Evolutionary conservation across 1,139 yeast genomes (phyloP), one percentile per base, ranked within the genome.

Genomic region (Protomyces inouyei): DNA sequence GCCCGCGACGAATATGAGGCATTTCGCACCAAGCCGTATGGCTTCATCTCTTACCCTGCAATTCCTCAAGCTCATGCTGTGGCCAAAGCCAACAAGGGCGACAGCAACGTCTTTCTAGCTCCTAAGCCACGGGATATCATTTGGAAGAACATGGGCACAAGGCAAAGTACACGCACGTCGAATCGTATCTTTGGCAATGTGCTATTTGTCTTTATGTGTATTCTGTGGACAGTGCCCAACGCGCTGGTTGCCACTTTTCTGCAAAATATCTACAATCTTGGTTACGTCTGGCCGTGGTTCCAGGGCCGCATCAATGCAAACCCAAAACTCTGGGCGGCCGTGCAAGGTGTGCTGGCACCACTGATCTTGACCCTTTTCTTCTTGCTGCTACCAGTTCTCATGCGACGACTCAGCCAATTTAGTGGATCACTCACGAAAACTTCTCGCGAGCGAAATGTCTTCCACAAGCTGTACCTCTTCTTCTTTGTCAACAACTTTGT

Each of bases 301-400:
- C 70, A 71, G 23, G 55, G 52, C 0, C 76, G 73, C 45, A 70
- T 76, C 71, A 67, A 70, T n/a, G 51, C 64, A 3, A 70, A 75
- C 64, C 72, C 72, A 0, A 70, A 70, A 1, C 67, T 73, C 1
- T 75, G 76, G 65, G 75, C 79, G 2, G 70, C 77, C 56, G 66
- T 77, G 3, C 80, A 77, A 66, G 80, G 80, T 70, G 71, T 77
- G 61, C 57, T 77, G 53, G 74, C 79, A 0, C 80, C 80, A 0
- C 66, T 72, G 5, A 68, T 77, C 21, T 75, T 79, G 9, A 71
- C 76, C 2, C 61, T 72, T 14, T 70, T 77, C 28, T 77, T 77
- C 67, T 61, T 75, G 67, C 66, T 75, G 16, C 68, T 77, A 65
- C 80, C 80, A 0, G 66, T 71, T 35, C 69, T 77, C 4, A 71